Evolutionary conservation across 768 basidiomycete species (phyloP).

Genomic region (Tricholoma hemisulphureum): DNA sequence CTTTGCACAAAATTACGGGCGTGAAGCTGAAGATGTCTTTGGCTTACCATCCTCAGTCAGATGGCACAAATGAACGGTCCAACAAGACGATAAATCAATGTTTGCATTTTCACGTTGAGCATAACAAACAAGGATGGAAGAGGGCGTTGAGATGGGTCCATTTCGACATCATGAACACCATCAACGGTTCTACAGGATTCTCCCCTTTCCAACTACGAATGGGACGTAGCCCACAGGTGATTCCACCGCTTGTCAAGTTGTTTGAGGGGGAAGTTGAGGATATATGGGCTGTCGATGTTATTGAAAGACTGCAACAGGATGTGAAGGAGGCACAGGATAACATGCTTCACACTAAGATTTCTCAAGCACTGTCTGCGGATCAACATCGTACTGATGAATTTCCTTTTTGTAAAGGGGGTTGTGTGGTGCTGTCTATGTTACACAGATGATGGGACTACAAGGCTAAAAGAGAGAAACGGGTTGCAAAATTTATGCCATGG

Average conservation of each 20-base stretch:
- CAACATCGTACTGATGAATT: neutral
- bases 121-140: conserved; percentile 31
- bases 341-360: conserved; percentile 20
- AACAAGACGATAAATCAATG: conserved; percentile 24
- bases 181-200: conserved; percentile 22
- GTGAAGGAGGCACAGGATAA: conserved; percentile 8
- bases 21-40: conserved; percentile 31
- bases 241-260: conserved; percentile 18
- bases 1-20: conserved; percentile 21
- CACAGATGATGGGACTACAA: conserved; percentile 22
- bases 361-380: conserved; percentile 22
- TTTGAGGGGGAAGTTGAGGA: neutral
- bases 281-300: neutral
- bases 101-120: conserved; percentile 13
- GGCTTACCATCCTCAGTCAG: conserved; percentile 34
- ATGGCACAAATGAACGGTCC: conserved; percentile 28
- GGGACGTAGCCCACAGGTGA: conserved; percentile 18
- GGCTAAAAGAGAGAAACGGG: conserved; percentile 15
- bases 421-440: conserved; percentile 29
- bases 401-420: conserved; percentile 11
- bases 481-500: conserved; percentile 38
- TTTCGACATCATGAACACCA: conserved; percentile 30
- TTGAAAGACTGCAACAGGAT: conserved; percentile 7
- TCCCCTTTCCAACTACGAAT: neutral
- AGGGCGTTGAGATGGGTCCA: conserved; percentile 16